These are phyloP conservation scores for Mentha longifolia DNA, from an alignment of 257 asterid genomes.

Conservation along the genomic window DNA sequence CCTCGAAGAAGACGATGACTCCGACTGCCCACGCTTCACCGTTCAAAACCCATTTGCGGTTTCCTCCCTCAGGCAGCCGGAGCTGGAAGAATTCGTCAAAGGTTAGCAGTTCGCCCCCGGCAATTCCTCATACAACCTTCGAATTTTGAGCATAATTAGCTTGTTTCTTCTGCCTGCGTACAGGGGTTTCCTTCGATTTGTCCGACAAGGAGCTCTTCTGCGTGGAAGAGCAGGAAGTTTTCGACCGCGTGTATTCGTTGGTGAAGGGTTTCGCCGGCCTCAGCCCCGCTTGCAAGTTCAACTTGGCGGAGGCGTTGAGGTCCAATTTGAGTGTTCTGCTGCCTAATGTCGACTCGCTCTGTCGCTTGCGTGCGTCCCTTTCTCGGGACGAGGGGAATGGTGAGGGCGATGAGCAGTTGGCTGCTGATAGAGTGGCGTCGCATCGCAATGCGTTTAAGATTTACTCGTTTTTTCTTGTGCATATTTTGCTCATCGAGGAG, in stretches of 20 bases:
- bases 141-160: background rate
- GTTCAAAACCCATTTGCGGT: constrained; percentile 52
- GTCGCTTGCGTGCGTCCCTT: constrained; percentile 47
- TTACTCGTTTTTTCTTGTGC: constrained; percentile 84
- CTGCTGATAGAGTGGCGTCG: constrained; percentile 67
- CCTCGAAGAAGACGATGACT: constrained; percentile 59
- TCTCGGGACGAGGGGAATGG: constrained; percentile 46
- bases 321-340: constrained; percentile 85
- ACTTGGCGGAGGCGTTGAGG: constrained; percentile 85
- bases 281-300: constrained; percentile 65
- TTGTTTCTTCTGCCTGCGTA: background rate
- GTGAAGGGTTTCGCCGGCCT: constrained; percentile 75
- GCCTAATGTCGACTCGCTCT: constrained; percentile 78
- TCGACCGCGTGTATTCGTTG: constrained; percentile 78
- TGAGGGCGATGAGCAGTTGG: constrained; percentile 47
- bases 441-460: constrained; percentile 89
- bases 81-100: constrained; percentile 89
- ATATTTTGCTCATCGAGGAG: constrained; percentile 73
- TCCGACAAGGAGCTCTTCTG: constrained; percentile 91
- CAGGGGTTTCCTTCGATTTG: constrained; percentile 85
- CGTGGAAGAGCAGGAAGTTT: constrained; percentile 85
- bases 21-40: constrained; percentile 47
- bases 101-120: constrained; percentile 47
- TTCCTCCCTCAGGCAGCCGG: constrained; percentile 58
- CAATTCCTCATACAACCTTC: background rate